Evolutionary conservation across 1,284 basidiomycete genomes (phyloP).

Genomic region (Tilletia horrida): DNA sequence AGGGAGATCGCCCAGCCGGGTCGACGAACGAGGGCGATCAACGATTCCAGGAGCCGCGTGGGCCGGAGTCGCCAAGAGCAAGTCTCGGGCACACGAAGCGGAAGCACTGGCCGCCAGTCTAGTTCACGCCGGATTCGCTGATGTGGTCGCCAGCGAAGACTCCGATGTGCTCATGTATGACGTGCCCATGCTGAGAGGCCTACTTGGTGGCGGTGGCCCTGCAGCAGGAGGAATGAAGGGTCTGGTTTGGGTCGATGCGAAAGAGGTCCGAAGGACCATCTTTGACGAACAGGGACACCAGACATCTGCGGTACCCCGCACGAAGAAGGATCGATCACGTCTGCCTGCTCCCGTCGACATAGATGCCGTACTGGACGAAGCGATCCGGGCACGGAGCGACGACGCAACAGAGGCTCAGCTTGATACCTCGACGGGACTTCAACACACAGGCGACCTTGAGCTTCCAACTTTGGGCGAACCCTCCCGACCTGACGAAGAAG

Average conservation of each 20-base stretch:
- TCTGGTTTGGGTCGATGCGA: conserved; percentile 42
- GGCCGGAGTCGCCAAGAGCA: neutral
- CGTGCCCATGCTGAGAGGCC: conserved; percentile 47
- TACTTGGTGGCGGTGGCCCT: conserved; percentile 31
- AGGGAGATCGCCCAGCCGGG: conserved; percentile 21
- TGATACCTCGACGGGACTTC: too few species aligned
- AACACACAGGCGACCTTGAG: too few species aligned
- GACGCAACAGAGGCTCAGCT: too few species aligned
- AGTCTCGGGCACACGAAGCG: conserved; percentile 45
- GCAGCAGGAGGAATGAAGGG: conserved; percentile 22
- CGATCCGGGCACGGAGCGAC: too few species aligned
- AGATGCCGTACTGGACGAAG: too few species aligned
- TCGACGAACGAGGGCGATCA: neutral
- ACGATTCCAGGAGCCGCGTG: conserved; percentile 12
- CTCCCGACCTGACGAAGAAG: too few species aligned
- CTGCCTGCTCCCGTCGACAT: too few species aligned
- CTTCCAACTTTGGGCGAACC: too few species aligned
- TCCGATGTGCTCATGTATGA: conserved; percentile 54
- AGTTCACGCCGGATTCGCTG: conserved; percentile 45
- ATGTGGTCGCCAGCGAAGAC: conserved; percentile 54
- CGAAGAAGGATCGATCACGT: too few species aligned
- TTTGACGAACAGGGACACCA: conserved; percentile 21
- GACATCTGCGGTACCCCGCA: too few species aligned
- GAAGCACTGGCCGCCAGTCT: conserved; percentile 52
- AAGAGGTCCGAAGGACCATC: conserved; percentile 28